Evolutionary conservation across 768 basidiomycete species (phyloP).

Genomic region (Rhizopogon salebrosus): DNA sequence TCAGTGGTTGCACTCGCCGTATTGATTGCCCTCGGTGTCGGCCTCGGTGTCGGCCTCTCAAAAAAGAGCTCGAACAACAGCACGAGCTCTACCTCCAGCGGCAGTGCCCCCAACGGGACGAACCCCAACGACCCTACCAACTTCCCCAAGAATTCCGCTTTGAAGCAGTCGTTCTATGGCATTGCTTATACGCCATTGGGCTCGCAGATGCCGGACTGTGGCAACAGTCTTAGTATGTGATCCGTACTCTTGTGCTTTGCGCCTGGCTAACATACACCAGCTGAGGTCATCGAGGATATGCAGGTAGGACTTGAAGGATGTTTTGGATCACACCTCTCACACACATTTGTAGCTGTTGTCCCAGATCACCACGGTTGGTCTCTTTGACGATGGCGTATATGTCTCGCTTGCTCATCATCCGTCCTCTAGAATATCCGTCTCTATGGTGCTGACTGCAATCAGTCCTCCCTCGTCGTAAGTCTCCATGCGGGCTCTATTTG

Average conservation of each 20-base stretch:
- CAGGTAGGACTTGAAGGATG: slow-evolving; percentile 40
- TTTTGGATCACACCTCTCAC: slow-evolving; percentile 6
- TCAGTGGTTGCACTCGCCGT: slow-evolving; percentile 40
- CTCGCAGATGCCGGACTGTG: slow-evolving; percentile 68
- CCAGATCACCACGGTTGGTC: slow-evolving; percentile 63
- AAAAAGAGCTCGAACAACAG: slow-evolving; percentile 38
- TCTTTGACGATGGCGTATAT: background rate
- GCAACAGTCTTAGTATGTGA: slow-evolving; percentile 39
- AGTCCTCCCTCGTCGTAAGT: slow-evolving; percentile 67
- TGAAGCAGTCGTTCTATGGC: slow-evolving; percentile 78
- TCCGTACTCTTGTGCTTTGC: slow-evolving; percentile 1
- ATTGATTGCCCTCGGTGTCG: slow-evolving; percentile 54
- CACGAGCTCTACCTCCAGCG: slow-evolving; percentile 21
- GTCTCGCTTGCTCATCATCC: slow-evolving; percentile 3
- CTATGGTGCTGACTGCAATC: slow-evolving; percentile 87
- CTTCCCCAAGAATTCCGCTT: slow-evolving; percentile 62
- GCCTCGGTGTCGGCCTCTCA: slow-evolving; percentile 58
- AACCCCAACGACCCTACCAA: slow-evolving; percentile 69
- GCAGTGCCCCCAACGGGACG: slow-evolving; percentile 20
- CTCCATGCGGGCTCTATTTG: background rate
- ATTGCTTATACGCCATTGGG: slow-evolving; percentile 82
- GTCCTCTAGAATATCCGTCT: slow-evolving; percentile 55
- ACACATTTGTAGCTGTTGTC: slow-evolving; percentile 57
- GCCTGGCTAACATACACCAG: slow-evolving; percentile 17
- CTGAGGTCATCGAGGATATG: slow-evolving; percentile 62